Evolutionary conservation across 1,284 basidiomycete species (phyloP).

Genomic region (Cutaneotrichosporon sp.): DNA sequence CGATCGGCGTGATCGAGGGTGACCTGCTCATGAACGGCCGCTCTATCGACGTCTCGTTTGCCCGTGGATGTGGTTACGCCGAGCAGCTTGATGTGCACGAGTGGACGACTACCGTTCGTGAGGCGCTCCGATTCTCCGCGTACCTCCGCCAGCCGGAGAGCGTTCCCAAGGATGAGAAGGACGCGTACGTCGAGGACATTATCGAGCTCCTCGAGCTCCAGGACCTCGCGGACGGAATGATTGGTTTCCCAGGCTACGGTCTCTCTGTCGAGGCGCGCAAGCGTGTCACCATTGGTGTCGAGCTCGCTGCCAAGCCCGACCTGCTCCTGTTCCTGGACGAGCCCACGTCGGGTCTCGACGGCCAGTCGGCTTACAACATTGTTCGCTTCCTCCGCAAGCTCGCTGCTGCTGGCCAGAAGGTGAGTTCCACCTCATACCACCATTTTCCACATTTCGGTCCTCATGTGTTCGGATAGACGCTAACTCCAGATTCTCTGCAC

Average conservation of each 20-base stretch:
- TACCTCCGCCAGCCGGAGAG: conserved; percentile 60
- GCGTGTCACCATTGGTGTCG: conserved; percentile 62
- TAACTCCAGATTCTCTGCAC: conserved; percentile 46
- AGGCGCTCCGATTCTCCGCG: conserved; percentile 61
- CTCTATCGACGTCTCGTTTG: conserved; percentile 53
- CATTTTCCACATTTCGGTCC: no score
- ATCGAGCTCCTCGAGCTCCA: conserved; percentile 58
- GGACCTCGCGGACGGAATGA: conserved; percentile 57
- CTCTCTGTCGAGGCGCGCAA: conserved; percentile 59
- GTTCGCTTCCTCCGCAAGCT: conserved; percentile 51
- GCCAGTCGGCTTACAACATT: conserved; percentile 61
- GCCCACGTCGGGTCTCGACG: conserved; percentile 60
- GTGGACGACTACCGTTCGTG: conserved; percentile 67
- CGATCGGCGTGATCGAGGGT: conserved; percentile 57
- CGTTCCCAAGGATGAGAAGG: conserved; percentile 57
- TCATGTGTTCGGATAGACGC: no score
- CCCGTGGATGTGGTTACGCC: conserved; percentile 61
- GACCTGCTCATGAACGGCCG: conserved; percentile 58
- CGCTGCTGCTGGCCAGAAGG: conserved; percentile 69
- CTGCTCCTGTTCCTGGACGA: conserved; percentile 60
- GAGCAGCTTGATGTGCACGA: conserved; percentile 70
- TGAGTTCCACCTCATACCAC: no score
- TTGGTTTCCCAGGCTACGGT: conserved; percentile 56
- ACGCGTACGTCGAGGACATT: conserved; percentile 59
- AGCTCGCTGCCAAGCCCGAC: conserved; percentile 62